phyloP scores from a whole-genome alignment of 768 basidiomycete genomes.

The Termitomyces sp. region DNA sequence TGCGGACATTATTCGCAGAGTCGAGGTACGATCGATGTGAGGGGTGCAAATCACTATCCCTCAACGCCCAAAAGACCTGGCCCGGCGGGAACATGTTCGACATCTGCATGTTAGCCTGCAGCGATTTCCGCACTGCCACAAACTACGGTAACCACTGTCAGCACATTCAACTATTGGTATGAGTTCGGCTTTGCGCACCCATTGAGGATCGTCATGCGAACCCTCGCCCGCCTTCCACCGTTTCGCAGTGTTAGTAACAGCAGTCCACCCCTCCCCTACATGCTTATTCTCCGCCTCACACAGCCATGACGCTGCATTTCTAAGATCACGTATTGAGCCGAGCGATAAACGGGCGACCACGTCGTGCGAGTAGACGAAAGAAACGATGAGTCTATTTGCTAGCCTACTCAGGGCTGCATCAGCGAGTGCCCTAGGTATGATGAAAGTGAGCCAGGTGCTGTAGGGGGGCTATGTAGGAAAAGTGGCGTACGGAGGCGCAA shows the following conservation, averaged over 20 bases:
- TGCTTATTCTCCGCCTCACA: slow-evolving; percentile 58
- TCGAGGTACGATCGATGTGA: slow-evolving; percentile 40
- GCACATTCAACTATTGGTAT: background rate
- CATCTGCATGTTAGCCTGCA: slow-evolving; percentile 82
- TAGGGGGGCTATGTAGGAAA: background rate
- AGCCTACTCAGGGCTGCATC: slow-evolving; percentile 59
- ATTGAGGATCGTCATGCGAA: slow-evolving; percentile 49
- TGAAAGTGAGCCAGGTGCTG: background rate
- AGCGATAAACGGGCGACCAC: slow-evolving; percentile 76
- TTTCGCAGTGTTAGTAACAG: slow-evolving; percentile 46
- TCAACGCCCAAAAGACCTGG: slow-evolving; percentile 74
- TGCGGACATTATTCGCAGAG: slow-evolving; percentile 15
- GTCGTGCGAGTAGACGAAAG: slow-evolving; percentile 82
- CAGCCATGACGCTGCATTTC: slow-evolving; percentile 74
- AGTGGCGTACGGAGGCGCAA: slow-evolving; percentile 68
- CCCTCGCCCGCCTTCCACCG: slow-evolving; percentile 58
- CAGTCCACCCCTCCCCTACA: slow-evolving; percentile 52
- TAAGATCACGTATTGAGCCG: slow-evolving; percentile 73
- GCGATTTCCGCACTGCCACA: slow-evolving; percentile 74
- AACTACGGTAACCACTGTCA: slow-evolving; percentile 44
- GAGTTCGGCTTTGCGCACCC: slow-evolving; percentile 32
- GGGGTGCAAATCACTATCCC: slow-evolving; percentile 66
- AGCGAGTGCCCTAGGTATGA: slow-evolving; percentile 48
- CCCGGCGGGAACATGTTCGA: slow-evolving; percentile 74
- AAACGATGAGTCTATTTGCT: slow-evolving; percentile 62